Percentiles rank a stretch among this genome's conserved stretches.
Evolutionary conservation across 257 asterid species (phyloP).

Genomic region (Euphrasia confusa): DNA sequence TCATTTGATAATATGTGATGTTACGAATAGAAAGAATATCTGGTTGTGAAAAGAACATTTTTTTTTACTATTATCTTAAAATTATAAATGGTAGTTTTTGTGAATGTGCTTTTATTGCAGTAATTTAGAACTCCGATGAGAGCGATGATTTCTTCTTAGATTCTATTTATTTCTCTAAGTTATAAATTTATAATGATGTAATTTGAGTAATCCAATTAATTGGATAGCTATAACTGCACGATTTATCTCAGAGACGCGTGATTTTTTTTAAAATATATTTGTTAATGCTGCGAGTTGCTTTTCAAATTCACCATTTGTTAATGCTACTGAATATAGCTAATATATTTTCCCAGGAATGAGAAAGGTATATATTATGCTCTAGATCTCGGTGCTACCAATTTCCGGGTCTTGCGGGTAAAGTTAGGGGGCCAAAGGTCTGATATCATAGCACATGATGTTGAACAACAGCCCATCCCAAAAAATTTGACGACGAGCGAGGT

Average conservation of each 20-base stretch:
- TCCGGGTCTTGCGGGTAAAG: slow-evolving; percentile 58
- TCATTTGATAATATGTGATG: background rate
- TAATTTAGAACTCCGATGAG: background rate
- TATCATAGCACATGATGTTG: slow-evolving; percentile 39
- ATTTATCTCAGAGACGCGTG: background rate
- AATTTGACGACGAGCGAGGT: slow-evolving; percentile 62
- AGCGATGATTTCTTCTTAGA: background rate
- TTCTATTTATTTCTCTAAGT: slow-evolving; percentile 11
- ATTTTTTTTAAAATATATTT: slow-evolving; percentile 2
- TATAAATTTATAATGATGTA: background rate
- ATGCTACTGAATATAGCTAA: slow-evolving; percentile 2
- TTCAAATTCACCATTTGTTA: background rate
- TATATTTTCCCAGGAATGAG: slow-evolving; percentile 37
- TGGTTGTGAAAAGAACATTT: background rate
- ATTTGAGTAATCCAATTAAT: background rate
- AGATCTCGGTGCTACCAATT: slow-evolving; percentile 70
- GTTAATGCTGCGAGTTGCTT: background rate
- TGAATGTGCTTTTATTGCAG: background rate
- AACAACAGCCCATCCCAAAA: slow-evolving; percentile 52
- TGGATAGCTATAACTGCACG: background rate
- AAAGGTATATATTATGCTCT: slow-evolving; percentile 54
- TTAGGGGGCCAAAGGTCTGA: slow-evolving; percentile 59
- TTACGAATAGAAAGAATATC: slow-evolving; percentile 7
- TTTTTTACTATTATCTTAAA: slow-evolving; percentile 1
- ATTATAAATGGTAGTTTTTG: background rate